These are phyloP conservation scores for Carallia brachiata DNA, from an alignment of 345 rosid genomes.

Conservation along the genomic window DNA sequence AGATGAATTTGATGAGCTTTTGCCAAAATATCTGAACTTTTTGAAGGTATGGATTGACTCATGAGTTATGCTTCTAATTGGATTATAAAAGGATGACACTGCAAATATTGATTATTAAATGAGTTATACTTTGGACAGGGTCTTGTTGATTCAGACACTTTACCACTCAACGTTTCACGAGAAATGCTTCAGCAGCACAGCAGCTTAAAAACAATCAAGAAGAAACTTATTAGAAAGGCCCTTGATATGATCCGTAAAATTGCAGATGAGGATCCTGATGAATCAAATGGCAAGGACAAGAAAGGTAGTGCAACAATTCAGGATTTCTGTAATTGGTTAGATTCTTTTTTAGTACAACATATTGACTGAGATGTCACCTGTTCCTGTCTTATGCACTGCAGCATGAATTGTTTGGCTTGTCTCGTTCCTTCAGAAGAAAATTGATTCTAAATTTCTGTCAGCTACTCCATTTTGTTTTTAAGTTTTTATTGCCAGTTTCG, in stretches of 20 bases:
- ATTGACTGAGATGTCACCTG: neutral
- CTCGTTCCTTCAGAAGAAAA: neutral
- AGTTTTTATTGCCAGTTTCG: neutral
- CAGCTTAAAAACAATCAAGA: conserved; percentile 95
- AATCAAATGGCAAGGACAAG: conserved; percentile 65
- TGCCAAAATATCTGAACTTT: conserved; percentile 91
- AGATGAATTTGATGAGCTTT: conserved; percentile 94
- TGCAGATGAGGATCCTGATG: conserved; percentile 93
- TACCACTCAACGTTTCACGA: conserved; percentile 90
- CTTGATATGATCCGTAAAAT: conserved; percentile 91
- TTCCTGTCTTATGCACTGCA: neutral
- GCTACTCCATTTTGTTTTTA: neutral
- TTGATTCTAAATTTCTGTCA: neutral
- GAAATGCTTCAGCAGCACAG: conserved; percentile 98
- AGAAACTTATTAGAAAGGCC: conserved; percentile 94
- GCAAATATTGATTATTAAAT: conserved; percentile 4
- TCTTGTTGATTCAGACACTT: conserved; percentile 94
- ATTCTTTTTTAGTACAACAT: neutral
- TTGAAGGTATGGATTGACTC: conserved; percentile 50
- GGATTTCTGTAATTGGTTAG: neutral
- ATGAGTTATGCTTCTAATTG: neutral
- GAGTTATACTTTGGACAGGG: conserved; percentile 55
- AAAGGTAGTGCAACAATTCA: conserved; percentile 42
- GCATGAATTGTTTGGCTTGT: neutral
- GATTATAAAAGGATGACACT: neutral